Base-by-base conservation (phyloP, 176 grass and related monocot species). In the Phyllostachys edulis region DNA sequence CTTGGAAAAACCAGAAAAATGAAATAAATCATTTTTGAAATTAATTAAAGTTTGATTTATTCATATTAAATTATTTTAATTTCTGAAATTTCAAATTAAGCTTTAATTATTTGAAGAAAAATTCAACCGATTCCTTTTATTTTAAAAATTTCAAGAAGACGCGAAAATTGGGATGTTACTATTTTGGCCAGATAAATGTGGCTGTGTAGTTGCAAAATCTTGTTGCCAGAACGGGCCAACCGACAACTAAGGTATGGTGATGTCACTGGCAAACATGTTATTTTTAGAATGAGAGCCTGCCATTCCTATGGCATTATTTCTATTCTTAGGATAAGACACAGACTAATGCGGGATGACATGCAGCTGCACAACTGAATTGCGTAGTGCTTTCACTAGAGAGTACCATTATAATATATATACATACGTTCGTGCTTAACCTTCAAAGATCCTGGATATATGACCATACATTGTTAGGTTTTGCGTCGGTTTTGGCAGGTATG, bases 281-380 rank as follows among this genome's bases (percentile, higher is more conserved):
- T 63, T 17, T 65, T 60, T 41, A 65, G 15, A 50, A 51, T 5
- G 49, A 17, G 5, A 17, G 14, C 49, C 49, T 51, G 49, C 15
- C 49, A 51, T 51, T 51, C 15, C 49, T 17, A n/a, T 65, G 46
- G 9, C 7, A 55, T 55, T 55, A 5, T 55, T 80, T 38, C 29
- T 67, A 66, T 68, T 67, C 18, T n/a, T 49, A 49, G 63, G 39
- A 77, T 78, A 32, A 57, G 32, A 69, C 21, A 69, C 38, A 44
- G 37, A 20, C 34, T 57, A 81, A 57, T 81, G 79, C 66, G 32
- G 24, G 50, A 71, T 59, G 79, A 81, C 66, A 21, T 17, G n/a
- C 79, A 42, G 32, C 15, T 81, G n/a, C 50, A 81, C 66, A 71
- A 59, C 50, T 36, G 14, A 81, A 29, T 44, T 13, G 9, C 50